Evolutionary conservation across 176 grass and related monocot species (phyloP), one percentile per base, ranked within the genome.

Genomic region (Zea luxurians): DNA sequence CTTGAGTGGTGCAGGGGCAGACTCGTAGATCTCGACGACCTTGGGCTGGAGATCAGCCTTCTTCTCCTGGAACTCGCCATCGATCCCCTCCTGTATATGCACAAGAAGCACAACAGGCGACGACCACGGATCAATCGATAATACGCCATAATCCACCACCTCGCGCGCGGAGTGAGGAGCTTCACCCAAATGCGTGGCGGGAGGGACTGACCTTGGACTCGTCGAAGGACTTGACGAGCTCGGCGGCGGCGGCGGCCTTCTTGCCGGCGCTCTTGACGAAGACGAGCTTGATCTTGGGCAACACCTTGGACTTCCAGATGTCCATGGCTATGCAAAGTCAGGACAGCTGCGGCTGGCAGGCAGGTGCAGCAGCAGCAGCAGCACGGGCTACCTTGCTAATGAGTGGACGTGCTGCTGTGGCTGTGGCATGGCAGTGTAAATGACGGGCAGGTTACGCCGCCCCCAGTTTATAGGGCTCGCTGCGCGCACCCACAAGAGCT

Each of bases 21-120:
- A 79, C 61, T 93, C 87, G 65, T 93, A 93, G 81, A 93, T 85
- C 87, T 93, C 84, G 18, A 93, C 66, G 8, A 87, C 87, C 82
- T 93, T 93, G 15, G 84, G 84, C 68, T 87, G 85, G 68, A 93
- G 90, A 57, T 87, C 84, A 2, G 20, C 54, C 90, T 87, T 87
- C 84, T 87, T 89, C 78, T 89, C 84, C 57, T 93, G 81, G 21
- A 93, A 82, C 81, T 93, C 78, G 17, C 83, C 63, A 45, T 81
- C 71, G 81, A 93, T 82, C 63, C 54, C 87, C 48, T 79, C 87
- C 90, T 93, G 50, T 37, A 27, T 27, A 71, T 15, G 62, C 15
- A 53, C 8, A 13, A 7, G 15, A 42, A 38, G 8, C 7, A 66
- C 6, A 16, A 17, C 37, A 13, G 5, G 7, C 15, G 4, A 6